A percentile compares a stretch with the other conserved stretches of the same genome.
These are phyloP conservation scores for Zostera marina DNA, from an alignment of 116 monocot species.

Conservation along the genomic window DNA sequence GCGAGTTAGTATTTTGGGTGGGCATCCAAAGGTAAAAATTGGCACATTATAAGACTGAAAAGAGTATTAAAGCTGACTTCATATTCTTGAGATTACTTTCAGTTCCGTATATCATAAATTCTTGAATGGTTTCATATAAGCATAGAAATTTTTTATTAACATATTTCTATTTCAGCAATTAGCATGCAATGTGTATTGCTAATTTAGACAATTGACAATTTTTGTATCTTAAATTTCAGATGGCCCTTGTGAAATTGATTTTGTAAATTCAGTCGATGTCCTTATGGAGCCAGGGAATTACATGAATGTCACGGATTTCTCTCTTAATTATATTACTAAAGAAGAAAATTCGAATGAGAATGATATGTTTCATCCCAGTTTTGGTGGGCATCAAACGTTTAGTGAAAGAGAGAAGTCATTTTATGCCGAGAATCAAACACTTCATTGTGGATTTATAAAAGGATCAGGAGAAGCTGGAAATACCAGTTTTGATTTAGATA, in stretches of 20 bases:
- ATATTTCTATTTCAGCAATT: background rate
- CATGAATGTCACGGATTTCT: slow-evolving; percentile 58
- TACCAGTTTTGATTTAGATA: slow-evolving; percentile 56
- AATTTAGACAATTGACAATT: background rate
- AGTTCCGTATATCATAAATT: too few relatives aligned
- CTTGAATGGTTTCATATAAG: too few relatives aligned
- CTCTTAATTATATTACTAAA: slow-evolving; percentile 33
- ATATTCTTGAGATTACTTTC: too few relatives aligned
- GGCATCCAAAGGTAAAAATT: too few relatives aligned
- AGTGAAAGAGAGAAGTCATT: slow-evolving; percentile 63
- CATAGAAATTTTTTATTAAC: too few relatives aligned
- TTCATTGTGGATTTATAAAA: slow-evolving; percentile 83
- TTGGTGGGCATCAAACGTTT: slow-evolving; percentile 70
- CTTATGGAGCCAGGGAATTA: slow-evolving; percentile 40
- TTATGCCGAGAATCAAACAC: slow-evolving; percentile 50
- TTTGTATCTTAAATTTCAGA: slow-evolving; percentile 5
- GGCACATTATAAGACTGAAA: too few relatives aligned
- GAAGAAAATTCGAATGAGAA: slow-evolving; percentile 20
- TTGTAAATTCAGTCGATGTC: slow-evolving; percentile 4
- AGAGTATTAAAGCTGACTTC: too few relatives aligned
- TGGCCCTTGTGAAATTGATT: slow-evolving; percentile 7
- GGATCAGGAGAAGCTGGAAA: slow-evolving; percentile 29
- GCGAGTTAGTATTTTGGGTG: too few relatives aligned
- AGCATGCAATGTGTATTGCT: background rate
- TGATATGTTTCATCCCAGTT: slow-evolving; percentile 21